Evolutionary conservation across 192 early-diverging fungal genomes (phyloP).

Genomic region (Umbelopsis vinacea): DNA sequence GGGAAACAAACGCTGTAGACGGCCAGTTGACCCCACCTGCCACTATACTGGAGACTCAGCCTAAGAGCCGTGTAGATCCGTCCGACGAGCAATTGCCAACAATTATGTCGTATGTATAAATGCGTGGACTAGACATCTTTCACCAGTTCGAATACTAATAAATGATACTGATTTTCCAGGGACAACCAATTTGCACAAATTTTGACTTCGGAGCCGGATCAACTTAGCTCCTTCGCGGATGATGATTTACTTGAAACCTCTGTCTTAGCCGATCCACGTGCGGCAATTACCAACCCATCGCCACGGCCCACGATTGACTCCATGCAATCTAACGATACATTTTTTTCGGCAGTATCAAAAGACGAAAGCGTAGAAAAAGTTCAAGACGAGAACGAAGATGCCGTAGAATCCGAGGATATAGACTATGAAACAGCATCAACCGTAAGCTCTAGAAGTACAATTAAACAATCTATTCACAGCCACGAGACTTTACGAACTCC

Average conservation of each 20-base stretch:
- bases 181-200: not conserved
- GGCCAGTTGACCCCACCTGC: not conserved
- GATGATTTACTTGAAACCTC: not conserved
- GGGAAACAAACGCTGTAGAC: not conserved
- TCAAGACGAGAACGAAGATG: not conserved
- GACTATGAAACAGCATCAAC: not conserved
- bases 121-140: not conserved
- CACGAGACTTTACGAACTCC: not conserved
- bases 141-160: not conserved
- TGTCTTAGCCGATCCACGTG: not conserved
- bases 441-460: not conserved
- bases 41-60: not conserved
- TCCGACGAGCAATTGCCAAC: not conserved
- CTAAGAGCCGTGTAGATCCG: too few species aligned
- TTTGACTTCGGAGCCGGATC: not conserved
- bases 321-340: not conserved
- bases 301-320: not conserved
- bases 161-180: not conserved
- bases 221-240: not conserved
- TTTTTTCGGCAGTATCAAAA: not conserved
- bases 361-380: not conserved
- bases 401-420: not conserved
- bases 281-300: not conserved
- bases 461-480: not conserved
- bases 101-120: not conserved